These are phyloP conservation scores for Pleurotus salmoneostramineus DNA, from an alignment of 768 basidiomycete species.

Conservation along the genomic window DNA sequence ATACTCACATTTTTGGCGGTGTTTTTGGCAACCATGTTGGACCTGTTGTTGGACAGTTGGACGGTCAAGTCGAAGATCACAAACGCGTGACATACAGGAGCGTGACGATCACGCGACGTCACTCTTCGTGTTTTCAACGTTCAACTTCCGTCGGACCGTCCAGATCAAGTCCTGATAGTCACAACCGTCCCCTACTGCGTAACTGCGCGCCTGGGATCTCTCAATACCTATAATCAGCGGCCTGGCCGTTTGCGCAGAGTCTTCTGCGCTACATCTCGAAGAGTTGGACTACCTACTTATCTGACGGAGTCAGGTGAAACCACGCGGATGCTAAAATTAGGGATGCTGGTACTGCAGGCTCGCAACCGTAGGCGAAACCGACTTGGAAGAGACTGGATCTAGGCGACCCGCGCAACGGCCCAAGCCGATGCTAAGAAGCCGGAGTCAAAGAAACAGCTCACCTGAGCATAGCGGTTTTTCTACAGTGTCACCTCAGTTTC, in stretches of 20 bases:
- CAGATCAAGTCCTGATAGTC: slow-evolving; percentile 18
- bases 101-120: too few species aligned
- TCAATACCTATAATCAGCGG: slow-evolving; percentile 73
- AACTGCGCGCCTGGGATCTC: slow-evolving; percentile 44
- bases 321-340: slow-evolving; percentile 32
- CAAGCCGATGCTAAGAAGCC: neutral
- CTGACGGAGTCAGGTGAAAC: slow-evolving; percentile 51
- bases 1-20: too few species aligned
- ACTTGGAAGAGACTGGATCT: neutral
- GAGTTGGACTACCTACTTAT: slow-evolving; percentile 36
- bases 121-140: too few species aligned
- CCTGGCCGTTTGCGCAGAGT: slow-evolving; percentile 12
- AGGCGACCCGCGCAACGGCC: neutral
- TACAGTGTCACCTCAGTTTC: neutral
- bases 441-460: neutral
- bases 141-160: too few species aligned
- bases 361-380: slow-evolving; percentile 44
- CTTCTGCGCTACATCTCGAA: slow-evolving; percentile 39
- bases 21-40: too few species aligned
- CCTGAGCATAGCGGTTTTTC: neutral
- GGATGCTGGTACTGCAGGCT: slow-evolving; percentile 36
- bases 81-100: too few species aligned
- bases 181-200: slow-evolving; percentile 59
- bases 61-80: too few species aligned
- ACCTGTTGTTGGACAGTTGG: too few species aligned